These are phyloP conservation scores for Fragaria ananassa DNA, from an alignment of 306 rosid genomes.

Conservation along the genomic window DNA sequence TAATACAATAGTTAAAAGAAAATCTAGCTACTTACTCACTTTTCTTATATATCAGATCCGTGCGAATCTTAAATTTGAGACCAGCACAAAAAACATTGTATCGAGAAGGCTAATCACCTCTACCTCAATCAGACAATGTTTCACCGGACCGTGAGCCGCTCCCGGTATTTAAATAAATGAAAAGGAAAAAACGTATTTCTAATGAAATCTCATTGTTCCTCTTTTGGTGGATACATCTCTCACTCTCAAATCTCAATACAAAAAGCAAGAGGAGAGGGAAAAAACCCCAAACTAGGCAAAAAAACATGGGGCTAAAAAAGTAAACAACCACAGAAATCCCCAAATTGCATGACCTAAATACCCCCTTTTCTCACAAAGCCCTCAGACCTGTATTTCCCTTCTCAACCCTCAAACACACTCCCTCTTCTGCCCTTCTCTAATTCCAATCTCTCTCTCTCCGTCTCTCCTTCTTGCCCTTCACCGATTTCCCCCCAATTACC, in stretches of 20 bases:
- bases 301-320: conserved; percentile 57
- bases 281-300: not conserved
- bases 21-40: too few species aligned
- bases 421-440: conserved; percentile 63
- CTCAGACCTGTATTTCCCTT: conserved; percentile 67
- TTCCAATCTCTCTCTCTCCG: conserved; percentile 41
- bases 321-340: conserved; percentile 34
- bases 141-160: accelerated
- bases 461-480: conserved; percentile 68
- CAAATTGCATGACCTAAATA: conserved; percentile 69
- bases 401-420: conserved; percentile 59
- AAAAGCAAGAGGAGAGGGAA: not conserved
- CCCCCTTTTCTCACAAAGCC: conserved; percentile 58
- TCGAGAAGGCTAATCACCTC: too few species aligned
- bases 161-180: too few species aligned
- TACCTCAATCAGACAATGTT: too few species aligned
- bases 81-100: too few species aligned
- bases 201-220: not conserved
- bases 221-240: not conserved
- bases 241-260: too few species aligned
- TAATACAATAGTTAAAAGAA: not conserved
- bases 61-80: too few species aligned
- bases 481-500: conserved; percentile 70
- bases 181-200: too few species aligned
- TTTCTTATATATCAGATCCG: too few species aligned